Evolutionary conservation across 257 asterid species (phyloP).

Genomic region (Penstemon newberryi): DNA sequence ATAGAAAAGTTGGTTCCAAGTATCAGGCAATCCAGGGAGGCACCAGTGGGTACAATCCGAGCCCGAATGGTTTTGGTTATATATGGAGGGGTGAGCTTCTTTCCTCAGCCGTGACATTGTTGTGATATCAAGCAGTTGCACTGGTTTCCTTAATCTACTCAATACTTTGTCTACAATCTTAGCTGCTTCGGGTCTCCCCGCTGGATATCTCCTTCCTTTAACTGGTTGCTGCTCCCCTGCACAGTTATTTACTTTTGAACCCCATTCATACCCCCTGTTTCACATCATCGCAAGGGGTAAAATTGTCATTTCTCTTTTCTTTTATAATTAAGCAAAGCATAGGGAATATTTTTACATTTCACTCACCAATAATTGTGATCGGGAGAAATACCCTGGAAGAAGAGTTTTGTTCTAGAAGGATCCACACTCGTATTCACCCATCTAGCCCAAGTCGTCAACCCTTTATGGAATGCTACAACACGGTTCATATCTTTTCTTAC

Average conservation of each 20-base stretch:
- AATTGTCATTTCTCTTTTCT: too few relatives aligned
- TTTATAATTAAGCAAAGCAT: too few relatives aligned
- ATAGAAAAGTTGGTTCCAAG: conserved; percentile 64
- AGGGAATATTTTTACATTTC: neutral
- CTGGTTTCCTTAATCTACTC: conserved; percentile 39
- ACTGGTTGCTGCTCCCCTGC: conserved; percentile 29
- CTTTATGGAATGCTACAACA: conserved; percentile 45
- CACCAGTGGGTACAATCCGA: conserved; percentile 64
- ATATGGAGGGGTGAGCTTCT: conserved; percentile 64
- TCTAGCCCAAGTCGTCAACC: conserved; percentile 50
- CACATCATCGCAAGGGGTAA: too few relatives aligned
- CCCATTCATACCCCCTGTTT: conserved; percentile 35
- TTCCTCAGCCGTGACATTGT: conserved; percentile 44
- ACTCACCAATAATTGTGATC: conserved; percentile 44
- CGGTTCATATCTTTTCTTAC: conserved; percentile 50
- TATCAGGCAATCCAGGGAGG: conserved; percentile 65
- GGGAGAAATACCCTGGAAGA: conserved; percentile 61
- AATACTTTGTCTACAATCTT: conserved; percentile 32
- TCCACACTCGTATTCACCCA: conserved; percentile 57
- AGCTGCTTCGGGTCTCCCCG: conserved; percentile 30
- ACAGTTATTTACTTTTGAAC: conserved; percentile 22
- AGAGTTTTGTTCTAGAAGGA: conserved; percentile 43
- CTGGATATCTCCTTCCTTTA: conserved; percentile 33
- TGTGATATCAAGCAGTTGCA: conserved; percentile 50
- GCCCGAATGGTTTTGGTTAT: conserved; percentile 33